Conservation (phyloP, 495 filamentous ascomycete species). For the Penicillium chermesinum region DNA sequence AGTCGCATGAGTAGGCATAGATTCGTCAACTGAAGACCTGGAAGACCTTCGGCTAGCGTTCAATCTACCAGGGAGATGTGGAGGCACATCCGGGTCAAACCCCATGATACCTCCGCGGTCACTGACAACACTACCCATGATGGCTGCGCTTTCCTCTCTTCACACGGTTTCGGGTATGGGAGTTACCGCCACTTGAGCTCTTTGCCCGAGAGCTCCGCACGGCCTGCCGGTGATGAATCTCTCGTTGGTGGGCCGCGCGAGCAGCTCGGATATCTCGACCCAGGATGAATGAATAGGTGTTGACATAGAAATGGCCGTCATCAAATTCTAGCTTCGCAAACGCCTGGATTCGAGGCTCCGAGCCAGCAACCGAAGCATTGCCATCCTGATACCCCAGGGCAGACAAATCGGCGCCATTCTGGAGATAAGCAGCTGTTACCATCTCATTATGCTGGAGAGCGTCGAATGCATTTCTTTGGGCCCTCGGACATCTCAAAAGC, state of each 20-base stretch:
- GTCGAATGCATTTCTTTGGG: slow-evolving; percentile 35
- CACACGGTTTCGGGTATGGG: slow-evolving; percentile 42
- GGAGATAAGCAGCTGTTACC: slow-evolving; percentile 38
- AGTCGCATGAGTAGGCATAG: slow-evolving; percentile 37
- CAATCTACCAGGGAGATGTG: slow-evolving; percentile 34
- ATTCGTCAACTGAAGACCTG: slow-evolving; percentile 38
- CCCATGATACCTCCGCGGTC: slow-evolving; percentile 57
- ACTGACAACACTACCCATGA: slow-evolving; percentile 50
- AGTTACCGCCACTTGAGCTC: slow-evolving; percentile 45
- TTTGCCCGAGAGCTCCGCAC: slow-evolving; percentile 39
- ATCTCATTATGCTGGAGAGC: slow-evolving; percentile 40
- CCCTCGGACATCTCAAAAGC: slow-evolving; percentile 33
- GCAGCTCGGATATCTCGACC: slow-evolving; percentile 59
- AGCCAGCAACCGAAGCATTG: slow-evolving; percentile 35
- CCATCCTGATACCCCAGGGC: slow-evolving; percentile 40
- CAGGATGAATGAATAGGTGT: slow-evolving; percentile 58
- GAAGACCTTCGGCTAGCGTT: slow-evolving; percentile 46
- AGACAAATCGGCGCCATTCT: slow-evolving; percentile 36
- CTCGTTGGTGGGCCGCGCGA: slow-evolving; percentile 45
- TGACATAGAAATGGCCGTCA: slow-evolving; percentile 70
- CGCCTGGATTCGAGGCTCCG: slow-evolving; percentile 50
- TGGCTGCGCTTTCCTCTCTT: slow-evolving; percentile 43
- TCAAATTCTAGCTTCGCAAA: slow-evolving; percentile 68
- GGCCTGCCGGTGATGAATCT: slow-evolving; percentile 40
- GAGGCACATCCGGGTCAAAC: slow-evolving; percentile 46